Base-by-base conservation (phyloP, 345 rosid genomes). In the Carallia pectinifolia region DNA sequence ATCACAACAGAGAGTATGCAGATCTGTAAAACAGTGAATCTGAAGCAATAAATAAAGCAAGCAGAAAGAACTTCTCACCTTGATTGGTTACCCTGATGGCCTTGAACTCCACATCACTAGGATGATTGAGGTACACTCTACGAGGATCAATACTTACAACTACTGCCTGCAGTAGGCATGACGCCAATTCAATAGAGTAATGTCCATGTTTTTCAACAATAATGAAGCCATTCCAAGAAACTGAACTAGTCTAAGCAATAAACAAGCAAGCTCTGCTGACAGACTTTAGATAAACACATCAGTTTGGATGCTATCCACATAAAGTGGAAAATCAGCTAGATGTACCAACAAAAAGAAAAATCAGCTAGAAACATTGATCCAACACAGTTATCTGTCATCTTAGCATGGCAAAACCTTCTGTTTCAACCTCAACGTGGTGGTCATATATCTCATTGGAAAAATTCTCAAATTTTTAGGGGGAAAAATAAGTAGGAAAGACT, bases 111-210 rank as follows among this genome's bases (percentile, higher is more conserved):
- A 90, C 94, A 75, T 92, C 97, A 68, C 64, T 75, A 47, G 98
- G 93, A 84, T 70, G 76, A 48, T 72, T 86, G 60, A 92, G 80
- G 72, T 90, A 89, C 31, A 95, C 87, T 81, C 98, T 81, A 65
- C 91, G 96, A 75, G 97, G 98, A 83, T 92, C 99, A 70, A 95
- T 92, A 78, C 99, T 95, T 53, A 95, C 91, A 72, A 95, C 99
- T 64, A 92, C 99, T 39, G 99, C 99, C 99, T 92, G 89, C 63
- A 74, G 79, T 62, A 67, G 81, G 59, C 27, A 77, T 33, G 30
- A 39, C 64, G 29, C 34, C 8, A 63, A 44, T n/a, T 72, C 29
- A 69, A 23, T 13, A 48, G 7, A 47, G 30, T 50, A 55, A 15
- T 39, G 47, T 33, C 58, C 40, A 33, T n/a, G 56, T 68, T 27